Conservation (phyloP, 169 alveolate species). For the Babesia ovis region DNA sequence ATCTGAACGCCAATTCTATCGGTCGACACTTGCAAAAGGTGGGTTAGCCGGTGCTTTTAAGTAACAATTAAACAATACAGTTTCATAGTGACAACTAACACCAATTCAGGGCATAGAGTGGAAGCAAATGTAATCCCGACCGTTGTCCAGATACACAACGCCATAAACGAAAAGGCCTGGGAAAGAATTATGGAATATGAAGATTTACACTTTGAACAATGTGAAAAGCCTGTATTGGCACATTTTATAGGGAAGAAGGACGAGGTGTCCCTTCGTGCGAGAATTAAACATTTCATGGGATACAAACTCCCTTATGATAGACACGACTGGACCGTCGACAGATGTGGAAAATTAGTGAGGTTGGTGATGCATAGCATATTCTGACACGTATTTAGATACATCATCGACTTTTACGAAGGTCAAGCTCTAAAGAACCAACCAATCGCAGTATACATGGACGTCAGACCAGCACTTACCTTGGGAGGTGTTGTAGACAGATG, state of each 20-base stretch:
- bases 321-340: slow-evolving; percentile 79
- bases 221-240: slow-evolving; percentile 69
- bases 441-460: slow-evolving; percentile 59
- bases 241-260: slow-evolving; percentile 72
- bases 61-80: neutral
- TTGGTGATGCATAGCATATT: neutral
- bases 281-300: slow-evolving; percentile 62
- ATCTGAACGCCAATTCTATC: slow-evolving; percentile 75
- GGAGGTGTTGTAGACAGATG: slow-evolving; percentile 51
- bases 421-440: slow-evolving; percentile 43
- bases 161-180: slow-evolving; percentile 80
- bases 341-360: slow-evolving; percentile 79
- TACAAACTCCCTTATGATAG: slow-evolving; percentile 77
- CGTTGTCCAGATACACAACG: slow-evolving; percentile 74
- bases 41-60: neutral
- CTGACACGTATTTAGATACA: slow-evolving; percentile 29
- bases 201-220: slow-evolving; percentile 54
- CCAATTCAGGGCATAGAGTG: slow-evolving; percentile 63
- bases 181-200: slow-evolving; percentile 74
- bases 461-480: slow-evolving; percentile 58
- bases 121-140: slow-evolving; percentile 64
- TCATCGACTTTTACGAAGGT: slow-evolving; percentile 69
- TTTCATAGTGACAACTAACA: neutral
- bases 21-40: slow-evolving; percentile 74
- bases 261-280: slow-evolving; percentile 69